Percentiles rank a stretch among this genome's conserved stretches.
Evolutionary conservation across 768 basidiomycete genomes (phyloP).

Genomic region (Boletus rubescentipes): DNA sequence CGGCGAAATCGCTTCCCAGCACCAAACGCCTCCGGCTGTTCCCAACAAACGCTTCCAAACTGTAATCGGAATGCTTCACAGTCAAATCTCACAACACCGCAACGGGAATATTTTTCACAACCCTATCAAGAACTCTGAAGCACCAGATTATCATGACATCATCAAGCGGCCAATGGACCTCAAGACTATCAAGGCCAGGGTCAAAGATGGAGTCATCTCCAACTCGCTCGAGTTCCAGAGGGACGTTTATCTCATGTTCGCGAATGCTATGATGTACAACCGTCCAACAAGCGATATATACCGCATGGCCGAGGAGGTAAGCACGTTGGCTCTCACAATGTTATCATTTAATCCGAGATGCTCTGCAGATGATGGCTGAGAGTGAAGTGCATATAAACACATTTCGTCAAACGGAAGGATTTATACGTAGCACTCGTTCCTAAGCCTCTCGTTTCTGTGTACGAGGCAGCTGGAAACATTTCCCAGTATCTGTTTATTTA

Average conservation of each 20-base stretch:
- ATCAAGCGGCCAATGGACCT: slow-evolving; percentile 96
- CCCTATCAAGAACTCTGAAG: slow-evolving; percentile 85
- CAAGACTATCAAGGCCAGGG: slow-evolving; percentile 84
- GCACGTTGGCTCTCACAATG: slow-evolving; percentile 24
- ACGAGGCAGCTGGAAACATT: background rate
- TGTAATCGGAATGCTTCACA: slow-evolving; percentile 78
- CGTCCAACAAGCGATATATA: slow-evolving; percentile 82
- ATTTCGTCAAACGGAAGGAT: slow-evolving; percentile 77
- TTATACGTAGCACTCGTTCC: slow-evolving; percentile 45
- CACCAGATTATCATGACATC: slow-evolving; percentile 88
- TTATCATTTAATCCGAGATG: background rate
- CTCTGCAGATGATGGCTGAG: slow-evolving; percentile 68
- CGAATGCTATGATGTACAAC: slow-evolving; percentile 98
- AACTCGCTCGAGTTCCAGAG: slow-evolving; percentile 87
- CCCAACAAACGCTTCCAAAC: slow-evolving; percentile 75
- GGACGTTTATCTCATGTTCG: slow-evolving; percentile 91
- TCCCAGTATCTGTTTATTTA: background rate
- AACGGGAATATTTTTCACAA: slow-evolving; percentile 90
- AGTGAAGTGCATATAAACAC: slow-evolving; percentile 64
- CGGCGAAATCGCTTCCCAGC: slow-evolving; percentile 15
- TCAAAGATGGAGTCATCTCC: slow-evolving; percentile 79
- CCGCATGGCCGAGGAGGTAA: slow-evolving; percentile 87
- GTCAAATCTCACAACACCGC: slow-evolving; percentile 79
- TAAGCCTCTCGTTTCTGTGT: slow-evolving; percentile 7
- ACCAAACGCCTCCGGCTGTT: slow-evolving; percentile 23